A percentile compares a stretch with the other conserved stretches of the same genome.
Evolutionary conservation across 805 yeast genomes (phyloP).

Genomic region (Suhomyces sp.): DNA sequence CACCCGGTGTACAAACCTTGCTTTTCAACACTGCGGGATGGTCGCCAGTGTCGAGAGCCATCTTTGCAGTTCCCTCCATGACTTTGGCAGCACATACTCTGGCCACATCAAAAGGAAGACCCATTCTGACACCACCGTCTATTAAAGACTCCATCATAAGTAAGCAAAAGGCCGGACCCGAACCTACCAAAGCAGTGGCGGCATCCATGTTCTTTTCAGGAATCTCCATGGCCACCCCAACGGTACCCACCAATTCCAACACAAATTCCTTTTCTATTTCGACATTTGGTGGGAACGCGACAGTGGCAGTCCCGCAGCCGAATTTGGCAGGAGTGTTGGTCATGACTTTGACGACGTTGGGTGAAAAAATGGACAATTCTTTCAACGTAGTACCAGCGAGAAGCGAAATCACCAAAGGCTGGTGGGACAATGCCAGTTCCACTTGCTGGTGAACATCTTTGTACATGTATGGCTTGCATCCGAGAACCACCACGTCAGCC

Average conservation of each 20-base stretch:
- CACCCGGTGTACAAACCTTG: conserved; percentile 95
- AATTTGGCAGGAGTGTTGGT: conserved; percentile 95
- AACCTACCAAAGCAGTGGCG: conserved; percentile 91
- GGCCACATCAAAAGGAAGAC: conserved; percentile 82
- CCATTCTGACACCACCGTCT: conserved; percentile 94
- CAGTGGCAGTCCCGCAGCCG: conserved; percentile 92
- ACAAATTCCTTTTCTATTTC: conserved; percentile 38
- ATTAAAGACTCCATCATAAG: conserved; percentile 86
- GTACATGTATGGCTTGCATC: conserved; percentile 84
- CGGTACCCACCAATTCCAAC: conserved; percentile 55
- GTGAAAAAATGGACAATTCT: conserved; percentile 54
- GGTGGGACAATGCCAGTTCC: conserved; percentile 43
- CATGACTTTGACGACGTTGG: conserved; percentile 84
- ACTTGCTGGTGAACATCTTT: conserved; percentile 57
- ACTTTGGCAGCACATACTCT: conserved; percentile 88
- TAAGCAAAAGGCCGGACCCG: conserved; percentile 93
- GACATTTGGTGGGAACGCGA: conserved; percentile 64
- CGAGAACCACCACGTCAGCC: conserved; percentile 73
- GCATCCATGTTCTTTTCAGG: conserved; percentile 96
- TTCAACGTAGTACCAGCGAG: conserved; percentile 91
- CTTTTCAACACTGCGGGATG: conserved; percentile 89
- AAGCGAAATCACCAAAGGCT: conserved; percentile 68
- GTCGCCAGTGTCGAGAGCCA: conserved; percentile 76
- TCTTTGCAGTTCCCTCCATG: conserved; percentile 87
- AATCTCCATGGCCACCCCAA: conserved; percentile 63